A percentile compares a stretch with the other conserved stretches of the same genome.
phyloP scores from a whole-genome alignment of 2,329 filamentous ascomycete genomes.

The Colletotrichum cordylinicola region DNA sequence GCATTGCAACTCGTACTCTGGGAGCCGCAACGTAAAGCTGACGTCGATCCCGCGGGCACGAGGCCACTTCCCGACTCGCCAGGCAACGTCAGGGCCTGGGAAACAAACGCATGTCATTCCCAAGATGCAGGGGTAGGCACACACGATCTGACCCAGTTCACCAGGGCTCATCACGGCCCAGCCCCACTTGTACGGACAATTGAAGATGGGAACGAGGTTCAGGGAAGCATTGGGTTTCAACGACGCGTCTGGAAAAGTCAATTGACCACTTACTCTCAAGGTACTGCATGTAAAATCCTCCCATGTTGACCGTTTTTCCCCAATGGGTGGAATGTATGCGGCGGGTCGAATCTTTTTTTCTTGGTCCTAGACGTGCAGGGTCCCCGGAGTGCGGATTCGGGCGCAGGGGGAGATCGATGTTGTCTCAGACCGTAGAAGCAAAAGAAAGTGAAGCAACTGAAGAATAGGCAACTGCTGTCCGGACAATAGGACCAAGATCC shows the following conservation, averaged over 20 bases:
- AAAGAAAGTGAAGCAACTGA: slow-evolving; percentile 20
- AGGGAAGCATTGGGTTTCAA: slow-evolving; percentile 21
- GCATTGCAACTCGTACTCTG: not conserved
- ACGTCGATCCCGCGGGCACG: not conserved
- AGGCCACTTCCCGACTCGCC: not conserved
- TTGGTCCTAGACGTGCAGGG: slow-evolving; percentile 3
- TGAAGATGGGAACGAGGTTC: slow-evolving; percentile 7
- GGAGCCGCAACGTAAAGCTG: slow-evolving; percentile 9
- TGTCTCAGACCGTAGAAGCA: slow-evolving; percentile 8
- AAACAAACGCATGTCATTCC: slow-evolving; percentile 23
- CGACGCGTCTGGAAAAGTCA: slow-evolving; percentile 13
- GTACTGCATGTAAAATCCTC: slow-evolving; percentile 75
- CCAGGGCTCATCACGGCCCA: not conserved
- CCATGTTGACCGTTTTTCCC: slow-evolving; percentile 52
- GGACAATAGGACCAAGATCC: slow-evolving; percentile 36
- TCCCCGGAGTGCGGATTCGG: not conserved
- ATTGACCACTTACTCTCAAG: slow-evolving; percentile 70
- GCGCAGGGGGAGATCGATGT: slow-evolving; percentile 5
- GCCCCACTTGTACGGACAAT: slow-evolving; percentile 22
- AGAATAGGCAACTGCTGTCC: slow-evolving; percentile 30
- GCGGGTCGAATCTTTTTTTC: not conserved
- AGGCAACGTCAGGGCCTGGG: slow-evolving; percentile 13
- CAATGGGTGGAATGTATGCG: slow-evolving; percentile 26
- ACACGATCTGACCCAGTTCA: slow-evolving; percentile 23
- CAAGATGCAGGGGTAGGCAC: slow-evolving; percentile 34